These are phyloP conservation scores for Hamamelis virginiana DNA, from an alignment of 164 flowering plant genomes.

Conservation along the genomic window DNA sequence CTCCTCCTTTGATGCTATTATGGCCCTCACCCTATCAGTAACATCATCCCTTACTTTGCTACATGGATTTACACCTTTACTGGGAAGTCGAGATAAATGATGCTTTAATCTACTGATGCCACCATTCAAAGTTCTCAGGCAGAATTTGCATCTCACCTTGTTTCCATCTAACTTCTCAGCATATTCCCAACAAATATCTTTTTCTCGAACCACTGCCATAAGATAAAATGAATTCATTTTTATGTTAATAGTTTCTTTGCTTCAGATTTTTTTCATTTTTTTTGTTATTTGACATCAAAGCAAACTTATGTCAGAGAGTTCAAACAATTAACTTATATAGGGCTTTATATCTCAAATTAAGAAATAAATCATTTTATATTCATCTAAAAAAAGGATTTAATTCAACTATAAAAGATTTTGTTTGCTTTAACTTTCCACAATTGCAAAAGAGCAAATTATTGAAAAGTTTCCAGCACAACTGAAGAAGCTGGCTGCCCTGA, in stretches of 20 bases:
- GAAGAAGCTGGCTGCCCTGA: background rate
- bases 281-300: background rate
- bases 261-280: background rate
- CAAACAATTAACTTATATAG: too few species aligned
- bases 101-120: slow-evolving; percentile 94
- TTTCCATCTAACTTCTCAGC: slow-evolving; percentile 92
- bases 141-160: slow-evolving; percentile 87
- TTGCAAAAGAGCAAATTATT: too few species aligned
- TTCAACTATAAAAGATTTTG: too few species aligned
- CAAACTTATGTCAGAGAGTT: background rate
- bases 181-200: slow-evolving; percentile 94
- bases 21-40: slow-evolving; percentile 64
- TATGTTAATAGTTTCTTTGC: background rate
- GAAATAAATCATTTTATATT: too few species aligned
- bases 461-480: background rate
- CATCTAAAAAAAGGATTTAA: too few species aligned
- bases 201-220: slow-evolving; percentile 87
- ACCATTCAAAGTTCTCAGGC: slow-evolving; percentile 71
- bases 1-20: slow-evolving; percentile 69
- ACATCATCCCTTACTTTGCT: slow-evolving; percentile 93
- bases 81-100: slow-evolving; percentile 87
- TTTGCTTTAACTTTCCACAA: too few species aligned
- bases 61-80: slow-evolving; percentile 94
- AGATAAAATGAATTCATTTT: background rate
- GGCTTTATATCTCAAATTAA: too few species aligned